Evolutionary conservation across 495 filamentous ascomycete genomes (phyloP), one percentile per base, ranked within the genome.

Genomic region (Cercophora scortea): DNA sequence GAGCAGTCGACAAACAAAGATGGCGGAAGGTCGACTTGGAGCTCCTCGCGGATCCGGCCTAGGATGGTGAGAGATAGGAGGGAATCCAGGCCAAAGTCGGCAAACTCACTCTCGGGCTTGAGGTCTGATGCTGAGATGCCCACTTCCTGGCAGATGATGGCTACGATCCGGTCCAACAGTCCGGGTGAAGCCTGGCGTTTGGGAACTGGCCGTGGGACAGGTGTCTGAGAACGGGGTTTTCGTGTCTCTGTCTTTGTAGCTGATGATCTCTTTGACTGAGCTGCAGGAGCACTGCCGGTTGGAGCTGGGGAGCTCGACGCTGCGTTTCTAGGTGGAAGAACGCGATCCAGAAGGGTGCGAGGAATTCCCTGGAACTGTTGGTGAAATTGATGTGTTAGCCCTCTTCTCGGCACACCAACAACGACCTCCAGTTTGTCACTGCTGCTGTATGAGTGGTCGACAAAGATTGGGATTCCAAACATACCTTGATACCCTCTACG

Each of bases 131-230:
- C 66, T 34, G 74, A 75, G 47, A 86, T 72, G 45, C 84, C 84
- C 41, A 84, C 76, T 59, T 89, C 85, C 53, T 78, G 76, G 19
- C 84, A 81, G 38, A 89, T 68, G 32, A 89, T 82, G 8, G 73
- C 70, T 56, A 88, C 75, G 41, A 82, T 79, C 51, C 45, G 69
- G 38, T 61, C 72, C 76, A 47, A 68, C 49, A 35, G 68, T 67
- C 34, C 66, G 64, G 13, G 61, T 61, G 10, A 56, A 47, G n/a
- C 65, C 46, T 42, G 69, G 73, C 25, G 61, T 54, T 33, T 57
- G 58, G 13, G 60, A 54, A n/a, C 63, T 56, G 33, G 59, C 56
- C 10, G 62, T 59, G 36, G 65, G 62, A 17, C 64, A 62, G 34
- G 72, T 68, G 36, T 81, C 78, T 25, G 25, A 5, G 25, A 25